These are phyloP conservation scores for Candida broadrunensis DNA, from an alignment of 805 yeast species.

Conservation along the genomic window DNA sequence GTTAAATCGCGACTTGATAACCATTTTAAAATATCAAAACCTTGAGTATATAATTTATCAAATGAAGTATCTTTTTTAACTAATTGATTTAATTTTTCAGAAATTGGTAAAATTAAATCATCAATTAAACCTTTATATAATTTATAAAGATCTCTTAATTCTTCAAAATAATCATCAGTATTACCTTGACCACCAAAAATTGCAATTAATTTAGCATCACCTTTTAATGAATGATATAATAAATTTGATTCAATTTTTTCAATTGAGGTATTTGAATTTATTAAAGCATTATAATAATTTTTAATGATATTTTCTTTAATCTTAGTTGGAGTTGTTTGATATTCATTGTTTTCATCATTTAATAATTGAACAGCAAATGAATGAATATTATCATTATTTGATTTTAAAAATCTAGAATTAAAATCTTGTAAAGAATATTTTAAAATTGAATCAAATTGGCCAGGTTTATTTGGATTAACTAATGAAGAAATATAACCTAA, in stretches of 20 bases:
- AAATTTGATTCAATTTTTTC: conserved; percentile 41
- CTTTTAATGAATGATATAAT: conserved; percentile 49
- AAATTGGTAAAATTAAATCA: conserved; percentile 70
- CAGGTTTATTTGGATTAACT: conserved; percentile 42
- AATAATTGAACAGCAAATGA: conserved; percentile 75
- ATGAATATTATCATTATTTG: conserved; percentile 66
- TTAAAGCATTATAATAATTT: conserved; percentile 58
- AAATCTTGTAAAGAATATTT: conserved; percentile 75
- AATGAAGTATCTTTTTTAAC: conserved; percentile 73
- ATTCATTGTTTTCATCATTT: conserved; percentile 37
- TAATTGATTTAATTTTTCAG: conserved; percentile 62
- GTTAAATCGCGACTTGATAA: conserved; percentile 78
- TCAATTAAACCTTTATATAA: conserved; percentile 77
- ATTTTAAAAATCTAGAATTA: conserved; percentile 64
- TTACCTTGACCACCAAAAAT: conserved; percentile 99
- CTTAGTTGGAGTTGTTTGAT: conserved; percentile 66
- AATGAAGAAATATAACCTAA: conserved; percentile 65
- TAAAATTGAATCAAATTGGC: conserved; percentile 68
- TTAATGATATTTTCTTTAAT: conserved; percentile 66
- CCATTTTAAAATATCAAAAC: conserved; percentile 88
- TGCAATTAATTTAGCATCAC: conserved; percentile 62
- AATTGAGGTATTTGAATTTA: conserved; percentile 23
- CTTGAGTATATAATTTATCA: conserved; percentile 88
- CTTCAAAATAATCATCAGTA: conserved; percentile 96
- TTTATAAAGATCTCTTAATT: conserved; percentile 79